Evolutionary conservation across 345 rosid genomes (phyloP).

Genomic region (Brassica napus): DNA sequence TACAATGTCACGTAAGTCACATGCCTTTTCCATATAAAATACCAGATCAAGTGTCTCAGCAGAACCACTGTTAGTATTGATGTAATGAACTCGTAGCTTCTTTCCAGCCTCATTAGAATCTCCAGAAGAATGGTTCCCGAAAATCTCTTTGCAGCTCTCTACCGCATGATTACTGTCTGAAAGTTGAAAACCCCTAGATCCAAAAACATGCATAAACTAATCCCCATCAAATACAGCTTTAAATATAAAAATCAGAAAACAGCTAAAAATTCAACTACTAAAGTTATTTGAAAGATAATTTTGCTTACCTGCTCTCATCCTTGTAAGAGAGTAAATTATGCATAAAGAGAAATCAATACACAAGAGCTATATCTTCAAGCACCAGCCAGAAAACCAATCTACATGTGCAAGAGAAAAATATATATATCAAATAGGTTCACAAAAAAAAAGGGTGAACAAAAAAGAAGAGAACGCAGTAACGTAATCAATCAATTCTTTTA

Average conservation of each 20-base stretch:
- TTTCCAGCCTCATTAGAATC: background rate
- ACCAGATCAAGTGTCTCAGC: slow-evolving; percentile 41
- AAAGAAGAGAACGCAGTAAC: slow-evolving; percentile 23
- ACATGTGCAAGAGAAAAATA: background rate
- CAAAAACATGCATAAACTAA: background rate
- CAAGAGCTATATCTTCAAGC: slow-evolving; percentile 13
- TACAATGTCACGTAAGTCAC: slow-evolving; percentile 59
- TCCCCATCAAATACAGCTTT: background rate
- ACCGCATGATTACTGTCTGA: slow-evolving; percentile 56
- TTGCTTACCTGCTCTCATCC: slow-evolving; percentile 63
- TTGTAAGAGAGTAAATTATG: slow-evolving; percentile 36
- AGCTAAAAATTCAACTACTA: background rate
- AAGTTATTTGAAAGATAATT: background rate
- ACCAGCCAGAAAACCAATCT: slow-evolving; percentile 9
- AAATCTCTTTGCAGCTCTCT: slow-evolving; percentile 31
- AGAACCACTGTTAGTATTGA: slow-evolving; percentile 29
- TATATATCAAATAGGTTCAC: background rate
- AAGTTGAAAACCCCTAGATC: background rate
- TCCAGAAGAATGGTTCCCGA: slow-evolving; percentile 16
- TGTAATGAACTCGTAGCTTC: background rate
- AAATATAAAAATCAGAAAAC: slow-evolving; percentile 7
- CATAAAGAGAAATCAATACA: slow-evolving; percentile 33
- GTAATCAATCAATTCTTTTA: slow-evolving; percentile 13
- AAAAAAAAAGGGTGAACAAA: slow-evolving; percentile 7
- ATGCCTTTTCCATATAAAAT: slow-evolving; percentile 51